Base-by-base conservation (phyloP, 768 basidiomycete species). In the Xerocomellus dryophilus region DNA sequence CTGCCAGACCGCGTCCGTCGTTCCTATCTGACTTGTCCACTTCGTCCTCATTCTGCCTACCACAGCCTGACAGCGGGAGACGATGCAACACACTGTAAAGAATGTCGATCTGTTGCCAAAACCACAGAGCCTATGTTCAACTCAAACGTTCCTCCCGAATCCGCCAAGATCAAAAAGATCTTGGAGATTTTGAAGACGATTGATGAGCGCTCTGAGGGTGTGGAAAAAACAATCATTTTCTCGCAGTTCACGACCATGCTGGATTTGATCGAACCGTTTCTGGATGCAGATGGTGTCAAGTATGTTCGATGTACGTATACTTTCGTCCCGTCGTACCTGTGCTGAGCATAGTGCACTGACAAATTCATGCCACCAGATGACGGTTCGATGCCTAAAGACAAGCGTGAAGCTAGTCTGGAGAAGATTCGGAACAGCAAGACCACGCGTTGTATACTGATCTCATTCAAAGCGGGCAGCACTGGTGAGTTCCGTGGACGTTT, bases 191-290 rank as follows among this genome's bases (percentile, higher is more conserved):
- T 99, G 39, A 61, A 73, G 11, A 78, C 83, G 17, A 83, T 93
- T 48, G 80, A 85, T 15, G 72, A 77, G 44, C 76, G 81, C 47
- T 77, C 82, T 11, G 71, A 80, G 14, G 68, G 77, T 15, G 71
- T 74, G 56, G 93, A 97, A 66, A 99, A 98, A 79, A 96, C 94
- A 0, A 98, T 98, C 58, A 85, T 99, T 20, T 98, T 98, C 67
- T 94, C 92, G 0, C 95, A 97, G 65, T 92, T 92, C 58, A 98
- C 96, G 1, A 78, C 80, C 48, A 84, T 91, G 88, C 74, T 99
- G 56, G 84, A 95, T 68, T 66, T 98, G 51, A 78, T 97, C 42
- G 83, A 95, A 71, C 89, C 87, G 0, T 97, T 97, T 73, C 74
- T 99, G 70, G 75, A 74, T 27, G 78, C 81, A 3, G 74, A 78